These are phyloP conservation scores for Ormosia emarginata DNA, from an alignment of 306 rosid genomes.

Conservation along the genomic window DNA sequence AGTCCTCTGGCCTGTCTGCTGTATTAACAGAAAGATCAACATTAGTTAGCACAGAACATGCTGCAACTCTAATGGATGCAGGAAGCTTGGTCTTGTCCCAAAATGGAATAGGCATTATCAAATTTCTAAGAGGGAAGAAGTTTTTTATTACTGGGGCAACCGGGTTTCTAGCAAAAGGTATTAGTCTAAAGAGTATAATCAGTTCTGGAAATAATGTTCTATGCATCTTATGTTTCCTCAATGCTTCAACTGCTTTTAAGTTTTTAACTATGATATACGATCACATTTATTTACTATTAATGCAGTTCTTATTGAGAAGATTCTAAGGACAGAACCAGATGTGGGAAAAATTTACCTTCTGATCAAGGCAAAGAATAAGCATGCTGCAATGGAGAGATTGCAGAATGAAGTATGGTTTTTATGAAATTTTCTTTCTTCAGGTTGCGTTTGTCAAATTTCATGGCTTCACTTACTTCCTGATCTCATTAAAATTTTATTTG, in stretches of 20 bases:
- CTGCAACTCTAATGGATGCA: constrained; percentile 48
- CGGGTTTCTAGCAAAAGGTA: constrained; percentile 95
- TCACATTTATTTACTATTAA: constrained; percentile 2
- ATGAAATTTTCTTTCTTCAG: not conserved
- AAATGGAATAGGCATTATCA: constrained; percentile 80
- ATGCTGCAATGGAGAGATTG: constrained; percentile 76
- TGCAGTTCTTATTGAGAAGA: constrained; percentile 91
- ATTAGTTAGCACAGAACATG: constrained; percentile 40
- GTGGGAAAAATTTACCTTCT: constrained; percentile 83
- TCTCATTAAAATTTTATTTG: not conserved
- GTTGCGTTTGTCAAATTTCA: not conserved
- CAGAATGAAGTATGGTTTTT: constrained; percentile 65
- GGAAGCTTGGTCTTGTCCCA: constrained; percentile 69
- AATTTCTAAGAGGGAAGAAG: constrained; percentile 71
- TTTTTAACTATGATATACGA: not conserved
- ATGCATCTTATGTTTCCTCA: not conserved
- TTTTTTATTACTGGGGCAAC: constrained; percentile 87
- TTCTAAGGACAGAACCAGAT: constrained; percentile 79
- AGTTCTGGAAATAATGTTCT: not conserved
- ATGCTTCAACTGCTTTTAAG: not conserved
- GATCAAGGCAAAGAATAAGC: constrained; percentile 85
- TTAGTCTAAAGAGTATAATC: not conserved
- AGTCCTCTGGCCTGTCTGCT: constrained; percentile 46
- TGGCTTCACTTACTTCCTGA: not conserved
- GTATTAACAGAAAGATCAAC: constrained; percentile 41